Conservation (phyloP, 2,329 filamentous ascomycete genomes). For the Talaromyces verruculosus region DNA sequence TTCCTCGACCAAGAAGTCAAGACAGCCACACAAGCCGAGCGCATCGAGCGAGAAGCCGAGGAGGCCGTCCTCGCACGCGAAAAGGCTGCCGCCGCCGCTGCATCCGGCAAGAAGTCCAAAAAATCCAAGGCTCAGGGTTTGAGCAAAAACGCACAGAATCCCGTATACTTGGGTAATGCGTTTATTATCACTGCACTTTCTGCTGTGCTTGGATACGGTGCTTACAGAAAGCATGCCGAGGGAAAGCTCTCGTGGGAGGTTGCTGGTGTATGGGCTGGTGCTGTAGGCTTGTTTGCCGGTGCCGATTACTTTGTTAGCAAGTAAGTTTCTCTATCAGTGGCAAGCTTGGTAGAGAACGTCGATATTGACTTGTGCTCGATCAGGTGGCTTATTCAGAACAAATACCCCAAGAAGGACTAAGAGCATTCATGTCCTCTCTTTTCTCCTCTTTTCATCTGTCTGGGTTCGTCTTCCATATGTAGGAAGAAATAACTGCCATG, state of each 20-base stretch:
- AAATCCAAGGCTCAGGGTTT: slow-evolving; percentile 37
- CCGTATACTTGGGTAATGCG: slow-evolving; percentile 50
- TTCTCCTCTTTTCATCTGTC: not conserved
- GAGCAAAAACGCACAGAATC: slow-evolving; percentile 46
- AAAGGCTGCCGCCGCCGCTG: slow-evolving; percentile 22
- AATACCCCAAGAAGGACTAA: slow-evolving; percentile 46
- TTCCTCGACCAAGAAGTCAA: slow-evolving; percentile 46
- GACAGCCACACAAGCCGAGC: slow-evolving; percentile 48
- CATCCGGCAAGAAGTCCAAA: slow-evolving; percentile 32
- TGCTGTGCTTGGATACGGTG: slow-evolving; percentile 48
- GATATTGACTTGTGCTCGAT: not conserved
- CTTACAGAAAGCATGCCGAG: slow-evolving; percentile 47
- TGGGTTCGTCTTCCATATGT: not conserved
- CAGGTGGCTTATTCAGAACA: slow-evolving; percentile 54
- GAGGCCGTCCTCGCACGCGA: slow-evolving; percentile 25
- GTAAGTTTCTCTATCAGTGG: slow-evolving; percentile 36
- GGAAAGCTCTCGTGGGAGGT: slow-evolving; percentile 50
- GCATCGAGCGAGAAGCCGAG: slow-evolving; percentile 44
- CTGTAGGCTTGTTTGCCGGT: slow-evolving; percentile 45
- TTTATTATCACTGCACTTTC: slow-evolving; percentile 43
- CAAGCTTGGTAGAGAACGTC: not conserved
- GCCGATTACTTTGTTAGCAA: slow-evolving; percentile 53
- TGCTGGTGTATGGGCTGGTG: slow-evolving; percentile 45
- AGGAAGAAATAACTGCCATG: not conserved
- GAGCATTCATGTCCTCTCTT: not conserved